These are phyloP conservation scores for Pythium chondricola DNA, from an alignment of 352 stramenopile genomes.

Conservation along the genomic window DNA sequence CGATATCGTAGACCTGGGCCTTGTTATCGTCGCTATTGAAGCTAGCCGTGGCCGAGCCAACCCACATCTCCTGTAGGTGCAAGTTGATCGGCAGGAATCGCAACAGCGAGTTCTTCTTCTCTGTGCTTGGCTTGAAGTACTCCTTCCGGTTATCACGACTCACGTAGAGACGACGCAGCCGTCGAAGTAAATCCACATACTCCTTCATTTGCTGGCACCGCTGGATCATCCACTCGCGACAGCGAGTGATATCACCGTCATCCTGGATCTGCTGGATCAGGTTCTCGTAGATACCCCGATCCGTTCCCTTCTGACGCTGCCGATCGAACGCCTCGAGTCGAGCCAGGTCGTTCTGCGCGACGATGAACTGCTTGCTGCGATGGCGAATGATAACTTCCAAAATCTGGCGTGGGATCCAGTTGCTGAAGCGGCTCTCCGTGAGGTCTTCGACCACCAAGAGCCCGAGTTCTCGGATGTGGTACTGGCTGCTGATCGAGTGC, in stretches of 20 bases:
- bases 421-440: conserved; percentile 79
- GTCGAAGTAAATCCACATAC: conserved; percentile 63
- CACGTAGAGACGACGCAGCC: conserved; percentile 59
- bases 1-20: conserved; percentile 71
- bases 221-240: conserved; percentile 81
- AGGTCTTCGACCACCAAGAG: conserved; percentile 80
- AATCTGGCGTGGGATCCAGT: conserved; percentile 77
- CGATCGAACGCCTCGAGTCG: conserved; percentile 72
- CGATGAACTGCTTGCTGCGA: conserved; percentile 66
- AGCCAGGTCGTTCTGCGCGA: conserved; percentile 69
- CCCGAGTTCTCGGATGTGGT: conserved; percentile 79
- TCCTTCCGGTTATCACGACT: conserved; percentile 63
- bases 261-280: conserved; percentile 87
- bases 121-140: conserved; percentile 83
- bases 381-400: conserved; percentile 75
- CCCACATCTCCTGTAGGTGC: conserved; percentile 85
- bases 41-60: conserved; percentile 34
- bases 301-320: conserved; percentile 69
- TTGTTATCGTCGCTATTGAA: conserved; percentile 22
- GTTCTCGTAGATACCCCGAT: conserved; percentile 84
- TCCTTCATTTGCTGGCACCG: conserved; percentile 57
- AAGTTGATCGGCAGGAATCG: conserved; percentile 83
- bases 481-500: conserved; percentile 78
- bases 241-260: conserved; percentile 75
- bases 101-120: conserved; percentile 78